Evolutionary conservation across 2,329 filamentous ascomycete species (phyloP).

Genomic region (Clonostachys solani): DNA sequence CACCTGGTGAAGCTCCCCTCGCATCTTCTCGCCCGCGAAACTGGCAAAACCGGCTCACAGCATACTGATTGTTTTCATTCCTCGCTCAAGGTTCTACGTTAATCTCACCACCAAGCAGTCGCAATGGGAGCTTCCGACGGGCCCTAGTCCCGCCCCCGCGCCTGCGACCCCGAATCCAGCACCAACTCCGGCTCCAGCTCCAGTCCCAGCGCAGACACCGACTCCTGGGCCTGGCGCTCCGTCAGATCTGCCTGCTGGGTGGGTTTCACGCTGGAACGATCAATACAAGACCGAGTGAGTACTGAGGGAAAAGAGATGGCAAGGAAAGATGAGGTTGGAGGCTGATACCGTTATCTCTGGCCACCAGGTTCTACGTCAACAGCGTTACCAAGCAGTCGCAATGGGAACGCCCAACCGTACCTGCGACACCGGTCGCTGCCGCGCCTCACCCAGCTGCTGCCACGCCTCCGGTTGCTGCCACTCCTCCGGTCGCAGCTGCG

Average conservation of each 20-base stretch:
- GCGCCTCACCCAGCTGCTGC: too few relatives aligned
- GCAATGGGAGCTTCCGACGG: constrained; percentile 82
- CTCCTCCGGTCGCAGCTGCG: too few relatives aligned
- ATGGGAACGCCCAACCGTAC: constrained; percentile 79
- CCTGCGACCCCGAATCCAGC: too few relatives aligned
- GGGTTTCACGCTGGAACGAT: constrained; percentile 81
- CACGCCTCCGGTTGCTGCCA: too few relatives aligned
- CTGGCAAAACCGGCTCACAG: neutral
- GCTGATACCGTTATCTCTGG: too few relatives aligned
- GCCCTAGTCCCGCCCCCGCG: constrained; percentile 34
- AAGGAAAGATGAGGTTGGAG: too few relatives aligned
- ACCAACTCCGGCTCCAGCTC: too few relatives aligned
- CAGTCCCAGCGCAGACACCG: too few relatives aligned
- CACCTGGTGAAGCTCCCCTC: constrained; percentile 59
- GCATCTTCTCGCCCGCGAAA: neutral
- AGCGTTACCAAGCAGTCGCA: constrained; percentile 82
- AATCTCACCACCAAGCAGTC: constrained; percentile 85
- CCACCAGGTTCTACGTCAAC: constrained; percentile 81
- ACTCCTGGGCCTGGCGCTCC: neutral
- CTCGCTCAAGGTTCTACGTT: constrained; percentile 75
- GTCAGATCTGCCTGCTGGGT: constrained; percentile 61
- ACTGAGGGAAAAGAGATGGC: too few relatives aligned
- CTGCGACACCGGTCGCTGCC: constrained; percentile 30
- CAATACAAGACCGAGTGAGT: constrained; percentile 79
- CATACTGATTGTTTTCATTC: constrained; percentile 19